These are phyloP conservation scores for Apiospora hydei DNA, from an alignment of 2,329 filamentous ascomycete genomes.

Conservation along the genomic window DNA sequence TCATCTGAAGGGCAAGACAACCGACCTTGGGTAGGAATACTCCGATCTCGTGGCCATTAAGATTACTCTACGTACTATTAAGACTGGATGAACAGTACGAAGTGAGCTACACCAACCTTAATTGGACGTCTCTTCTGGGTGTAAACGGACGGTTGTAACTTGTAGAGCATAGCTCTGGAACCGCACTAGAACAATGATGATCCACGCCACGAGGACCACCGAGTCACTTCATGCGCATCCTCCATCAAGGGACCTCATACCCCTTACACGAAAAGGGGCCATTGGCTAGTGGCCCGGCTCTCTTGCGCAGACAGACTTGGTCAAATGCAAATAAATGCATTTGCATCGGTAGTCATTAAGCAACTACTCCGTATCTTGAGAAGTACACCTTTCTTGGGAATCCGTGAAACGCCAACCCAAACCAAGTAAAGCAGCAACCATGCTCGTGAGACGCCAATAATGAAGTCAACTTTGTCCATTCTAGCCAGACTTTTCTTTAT, in stretches of 20 bases:
- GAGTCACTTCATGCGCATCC: not conserved
- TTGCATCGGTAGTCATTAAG: constrained; percentile 19
- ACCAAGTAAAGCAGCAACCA: constrained; percentile 24
- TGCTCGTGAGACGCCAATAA: constrained; percentile 32
- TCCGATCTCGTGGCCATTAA: not conserved
- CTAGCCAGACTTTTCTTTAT: constrained; percentile 11
- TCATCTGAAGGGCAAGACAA: not conserved
- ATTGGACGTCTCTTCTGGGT: not conserved
- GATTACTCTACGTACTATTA: not conserved
- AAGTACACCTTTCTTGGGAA: constrained; percentile 22
- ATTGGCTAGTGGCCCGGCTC: not conserved
- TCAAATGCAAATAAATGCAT: constrained; percentile 12
- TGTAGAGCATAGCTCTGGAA: not conserved
- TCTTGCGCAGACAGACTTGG: not conserved
- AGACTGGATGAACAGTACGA: constrained; percentile 5
- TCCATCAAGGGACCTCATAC: not conserved
- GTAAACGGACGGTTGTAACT: not conserved
- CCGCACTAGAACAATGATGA: not conserved
- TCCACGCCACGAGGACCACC: not conserved
- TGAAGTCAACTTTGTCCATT: constrained; percentile 29
- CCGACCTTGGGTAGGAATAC: not conserved
- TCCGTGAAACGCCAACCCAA: constrained; percentile 22
- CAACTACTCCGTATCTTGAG: constrained; percentile 19
- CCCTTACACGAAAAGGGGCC: not conserved
- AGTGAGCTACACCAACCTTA: not conserved